Evolutionary conservation across 306 rosid genomes (phyloP), one percentile per base, ranked within the genome.

Genomic region (Trifolium fragiferum): DNA sequence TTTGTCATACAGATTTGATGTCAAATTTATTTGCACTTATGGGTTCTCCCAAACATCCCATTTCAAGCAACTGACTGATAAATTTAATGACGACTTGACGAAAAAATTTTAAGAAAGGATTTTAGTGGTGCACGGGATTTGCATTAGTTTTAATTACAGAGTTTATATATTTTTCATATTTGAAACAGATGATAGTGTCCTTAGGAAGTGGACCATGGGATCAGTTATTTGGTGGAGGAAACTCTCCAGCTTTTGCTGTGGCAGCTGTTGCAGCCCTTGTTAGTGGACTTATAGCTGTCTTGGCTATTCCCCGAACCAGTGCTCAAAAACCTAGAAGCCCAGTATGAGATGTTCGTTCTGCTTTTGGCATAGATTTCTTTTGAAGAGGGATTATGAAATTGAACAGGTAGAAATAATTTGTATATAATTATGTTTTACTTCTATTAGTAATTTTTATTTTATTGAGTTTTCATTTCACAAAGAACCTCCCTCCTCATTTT

Each of bases 151-250:
- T 66, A 40, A 76, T 41, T 66, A 64, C 80, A 51, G 23, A 73
- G 55, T 72, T 43, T 49, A 70, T 76, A 62, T 71, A 32, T 77
- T 58, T 80, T 71, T 80, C 68, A 55, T 84, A 59, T 76, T 83
- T 85, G 77, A 66, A 82, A 77, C 85, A 94, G 98, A 93, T 95
- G 60, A 67, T 95, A 79, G 99, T 92, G 75, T 92, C 97, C 49
- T 25, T 92, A 77, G 95, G 96, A 75, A 89, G 97, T 89, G 99
- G 99, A 84, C 99, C 97, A 50, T 95, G 98, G 99, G 97, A 92
- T 95, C 97, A 95, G 81, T 88, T 95, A 84, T 92, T 95, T 85
- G 98, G 98, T 76, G 98, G 99, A 83, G 96, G 98, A 79, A 95
- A 95, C 78, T 43, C 97, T 75, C 98, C 99, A 53, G 98, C 97